Evolutionary conservation across 306 rosid species (phyloP), one percentile per base, ranked within the genome.

Genomic region (Datisca glomerata): DNA sequence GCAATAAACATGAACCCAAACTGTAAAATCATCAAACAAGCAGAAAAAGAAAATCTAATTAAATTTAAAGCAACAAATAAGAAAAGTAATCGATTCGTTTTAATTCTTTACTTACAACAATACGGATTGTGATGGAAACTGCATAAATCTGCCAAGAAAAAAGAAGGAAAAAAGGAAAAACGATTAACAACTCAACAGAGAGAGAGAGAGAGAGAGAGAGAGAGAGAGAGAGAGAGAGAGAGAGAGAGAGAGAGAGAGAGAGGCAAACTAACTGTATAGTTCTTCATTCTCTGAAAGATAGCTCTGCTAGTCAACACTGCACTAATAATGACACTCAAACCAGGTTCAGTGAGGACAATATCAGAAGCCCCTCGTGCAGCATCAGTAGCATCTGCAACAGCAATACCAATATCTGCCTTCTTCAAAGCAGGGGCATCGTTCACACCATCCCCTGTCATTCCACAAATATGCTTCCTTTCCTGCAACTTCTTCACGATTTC

Each of bases 361-460:
- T 89, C 98, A 6, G 98, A 89, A 45, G 98, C 98, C 36, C 98
- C 3, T 70, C 98, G 68, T 51, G 98, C 98, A 45, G 98, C 98
- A 66, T 89, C 98, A 17, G 98, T 89, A 16, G 95, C 95, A 73
- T 89, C 98, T 31, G 95, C 98, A 18, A 89, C 98, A 24, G 98
- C 98, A 25, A 89, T 89, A 43, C 97, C 97, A 40, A 89, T 89
- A 53, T 89, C 97, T 10, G 97, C 97, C 79, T 75, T 89, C 81
- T 89, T 89, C 59, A 89, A 64, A 57, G 98, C 98, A 15, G 98
- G 98, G 59, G 98, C 98, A 62, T 89, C 98, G 4, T 89, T 89
- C 50, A 89, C 98, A 58, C 98, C 98, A 60, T 89, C 98, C 22
- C 98, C 98, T 0, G 98, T 89, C 98, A 89, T 89, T 66, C 98